Evolutionary conservation across 2,329 filamentous ascomycete species (phyloP), one percentile per base, ranked within the genome.

Genomic region (Trichoderma pleuroti): DNA sequence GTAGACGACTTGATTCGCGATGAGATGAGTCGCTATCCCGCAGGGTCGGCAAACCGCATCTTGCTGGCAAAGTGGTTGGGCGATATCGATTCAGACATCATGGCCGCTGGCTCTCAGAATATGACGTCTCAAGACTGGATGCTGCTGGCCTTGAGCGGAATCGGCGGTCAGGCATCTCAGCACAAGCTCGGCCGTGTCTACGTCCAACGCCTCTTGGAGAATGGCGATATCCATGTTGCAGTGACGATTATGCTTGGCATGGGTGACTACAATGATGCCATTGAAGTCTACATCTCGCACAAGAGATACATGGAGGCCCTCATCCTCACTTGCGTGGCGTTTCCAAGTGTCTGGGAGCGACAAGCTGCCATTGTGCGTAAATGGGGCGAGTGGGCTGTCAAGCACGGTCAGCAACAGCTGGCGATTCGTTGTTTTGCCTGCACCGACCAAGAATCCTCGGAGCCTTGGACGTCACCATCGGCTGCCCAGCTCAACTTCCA

Each of bases 111-210:
- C 56, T 92, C 93, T 0, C 90, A 95, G 74, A 91, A 93, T n/a
- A 94, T 96, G 87, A 95, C 93, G 11, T 93, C 92, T 3, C 93
- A 93, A 0, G 96, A 98, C 80, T 99, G 96, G 96, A 98, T 99
- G 93, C 83, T 98, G 71, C 84, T 99, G 42, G 95, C 96, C 12
- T 82, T 99, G 65, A 97, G 93, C 77, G 92, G 93, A 52, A 97
- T 98, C 81, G 93, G 92, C 65, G 88, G 90, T 3, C 80, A 82
- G 26, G 86, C 89, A 46, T 93, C 93, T 1, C 93, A 97, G 76
- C 94, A 97, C 78, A 97, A 97, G 79, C 89, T 98, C 18, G 94
- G 93, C 1, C 92, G 95, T 71, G 91, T 93, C 4, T 97, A 97
- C 75, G 93, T 97, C 1, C 94, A 97, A 79, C 90, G 94, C 63